Evolutionary conservation across 768 basidiomycete species (phyloP).

Genomic region (Mycena metata): DNA sequence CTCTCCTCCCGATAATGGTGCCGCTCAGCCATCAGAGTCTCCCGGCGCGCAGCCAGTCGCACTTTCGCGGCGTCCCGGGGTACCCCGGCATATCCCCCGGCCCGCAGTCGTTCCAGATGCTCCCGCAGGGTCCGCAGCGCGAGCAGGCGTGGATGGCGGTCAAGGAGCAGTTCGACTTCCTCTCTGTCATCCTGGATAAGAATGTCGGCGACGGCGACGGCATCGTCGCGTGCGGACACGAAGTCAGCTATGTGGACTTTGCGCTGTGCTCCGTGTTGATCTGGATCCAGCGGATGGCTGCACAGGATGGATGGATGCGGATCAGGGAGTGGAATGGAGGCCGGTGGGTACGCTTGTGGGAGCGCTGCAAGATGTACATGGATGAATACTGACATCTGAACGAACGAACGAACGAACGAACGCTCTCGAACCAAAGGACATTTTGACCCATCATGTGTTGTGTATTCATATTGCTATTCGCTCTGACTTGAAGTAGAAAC

Average conservation of each 20-base stretch:
- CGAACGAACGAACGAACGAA: not conserved
- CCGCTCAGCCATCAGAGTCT: conserved; percentile 77
- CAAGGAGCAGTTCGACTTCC: conserved; percentile 75
- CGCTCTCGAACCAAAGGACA: not conserved
- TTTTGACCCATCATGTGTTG: not conserved
- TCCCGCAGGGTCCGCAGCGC: conserved; percentile 56
- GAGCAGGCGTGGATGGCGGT: conserved; percentile 77
- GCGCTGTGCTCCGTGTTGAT: conserved; percentile 78
- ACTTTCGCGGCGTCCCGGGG: conserved; percentile 52
- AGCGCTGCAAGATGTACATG: conserved; percentile 75
- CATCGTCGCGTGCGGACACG: conserved; percentile 72
- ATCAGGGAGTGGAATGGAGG: conserved; percentile 80
- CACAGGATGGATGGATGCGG: conserved; percentile 80
- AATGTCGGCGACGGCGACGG: conserved; percentile 75
- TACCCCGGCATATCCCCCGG: conserved; percentile 12
- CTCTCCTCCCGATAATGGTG: conserved; percentile 79
- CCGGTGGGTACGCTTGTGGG: conserved; percentile 73
- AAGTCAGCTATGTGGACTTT: conserved; percentile 81
- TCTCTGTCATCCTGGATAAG: conserved; percentile 77
- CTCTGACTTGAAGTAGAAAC: not conserved
- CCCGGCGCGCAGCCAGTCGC: conserved; percentile 66
- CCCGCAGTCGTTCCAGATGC: conserved; percentile 27
- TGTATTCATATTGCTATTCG: conserved; percentile 5
- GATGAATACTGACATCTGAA: conserved; percentile 64
- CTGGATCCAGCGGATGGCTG: conserved; percentile 80